Conservation (phyloP, 2,329 filamentous ascomycete species). For the Pestalotiopsis fici region DNA sequence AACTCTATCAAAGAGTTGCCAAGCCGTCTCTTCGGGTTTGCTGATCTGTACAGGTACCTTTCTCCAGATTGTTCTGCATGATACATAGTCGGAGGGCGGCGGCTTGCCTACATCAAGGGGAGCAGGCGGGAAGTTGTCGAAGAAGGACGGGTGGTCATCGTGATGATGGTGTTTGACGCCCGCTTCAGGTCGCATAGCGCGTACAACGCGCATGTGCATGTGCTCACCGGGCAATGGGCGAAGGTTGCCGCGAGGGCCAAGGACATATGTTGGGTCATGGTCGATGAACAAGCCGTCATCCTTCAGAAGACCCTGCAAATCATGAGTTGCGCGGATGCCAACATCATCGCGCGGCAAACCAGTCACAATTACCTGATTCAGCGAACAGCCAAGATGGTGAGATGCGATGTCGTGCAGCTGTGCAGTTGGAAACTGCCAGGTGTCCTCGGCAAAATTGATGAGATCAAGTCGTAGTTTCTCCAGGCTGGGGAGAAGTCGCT, state of each 20-base stretch:
- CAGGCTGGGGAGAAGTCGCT: conserved; percentile 49
- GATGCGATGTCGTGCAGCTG: conserved; percentile 54
- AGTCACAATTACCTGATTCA: conserved; percentile 55
- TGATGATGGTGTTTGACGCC: conserved; percentile 25
- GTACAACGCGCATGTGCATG: conserved; percentile 46
- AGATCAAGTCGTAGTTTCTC: conserved; percentile 52
- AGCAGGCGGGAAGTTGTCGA: conserved; percentile 36
- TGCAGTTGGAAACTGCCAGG: conserved; percentile 44
- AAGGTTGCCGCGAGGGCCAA: conserved; percentile 36
- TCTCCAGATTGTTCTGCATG: conserved; percentile 53
- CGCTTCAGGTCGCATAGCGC: conserved; percentile 33
- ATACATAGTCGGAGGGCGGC: conserved; percentile 39
- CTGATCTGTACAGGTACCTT: conserved; percentile 42
- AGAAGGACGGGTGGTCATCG: conserved; percentile 27
- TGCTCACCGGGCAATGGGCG: conserved; percentile 33
- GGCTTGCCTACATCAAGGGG: conserved; percentile 41
- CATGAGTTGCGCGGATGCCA: conserved; percentile 46
- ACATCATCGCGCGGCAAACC: conserved; percentile 51
- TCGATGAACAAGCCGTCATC: conserved; percentile 55
- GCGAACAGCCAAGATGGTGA: conserved; percentile 53
- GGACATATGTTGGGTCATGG: conserved; percentile 43
- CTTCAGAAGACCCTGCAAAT: conserved; percentile 53
- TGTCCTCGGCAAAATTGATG: conserved; percentile 52
- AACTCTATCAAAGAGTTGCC: conserved; percentile 46
- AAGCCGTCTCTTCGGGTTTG: conserved; percentile 41